Evolutionary conservation across 106 monocot species (phyloP), one percentile per base, ranked within the genome.

Genomic region (Platanthera zijinensis): DNA sequence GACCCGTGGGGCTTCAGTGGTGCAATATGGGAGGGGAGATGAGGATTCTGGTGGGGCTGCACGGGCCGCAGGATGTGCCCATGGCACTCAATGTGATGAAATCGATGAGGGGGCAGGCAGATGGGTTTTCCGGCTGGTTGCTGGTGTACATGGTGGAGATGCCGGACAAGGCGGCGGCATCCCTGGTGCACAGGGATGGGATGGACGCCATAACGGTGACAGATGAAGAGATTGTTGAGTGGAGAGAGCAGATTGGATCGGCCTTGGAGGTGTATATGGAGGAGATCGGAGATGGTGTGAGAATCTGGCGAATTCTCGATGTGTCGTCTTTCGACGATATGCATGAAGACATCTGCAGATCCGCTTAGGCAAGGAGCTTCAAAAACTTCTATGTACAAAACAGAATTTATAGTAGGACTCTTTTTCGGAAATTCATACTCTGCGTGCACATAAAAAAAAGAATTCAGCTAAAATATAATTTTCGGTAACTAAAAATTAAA

Each of bases 341-440:
- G 94, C 90, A 94, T 52, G 74, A 80, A 11, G 89, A 91, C 49
- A 77, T 94, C 15, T 94, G 94, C 71, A 74, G 75, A 17, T 69
- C 63, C 9, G 94, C 91, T 0, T 77, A 84, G 74, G 93, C 21
- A 61, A 56, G n/a, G n/a, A 56, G 4, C 56, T 3, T 53, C 3
- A 39, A 39, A 39, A 39, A 32, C 32, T 32, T 32, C 32, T 32
- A 32, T 2, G 2, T 3, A 39, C 1, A 39, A 53, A 53, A 53
- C 52, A 53, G 13, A 12, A 53, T 10, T 53, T 10, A 10, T 53
- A 53, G 0, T 53, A 53, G 1, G 0, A 12, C 14, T 53, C 10
- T 53, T 53, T 25, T 25, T 25, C 0, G 25, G 25, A 0, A 0
- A 25, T 25, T 25, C 25, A 25, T 25, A 25, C 25, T 25, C 25